Evolutionary conservation across 306 rosid genomes (phyloP).

Genomic region (Geum urbanum): DNA sequence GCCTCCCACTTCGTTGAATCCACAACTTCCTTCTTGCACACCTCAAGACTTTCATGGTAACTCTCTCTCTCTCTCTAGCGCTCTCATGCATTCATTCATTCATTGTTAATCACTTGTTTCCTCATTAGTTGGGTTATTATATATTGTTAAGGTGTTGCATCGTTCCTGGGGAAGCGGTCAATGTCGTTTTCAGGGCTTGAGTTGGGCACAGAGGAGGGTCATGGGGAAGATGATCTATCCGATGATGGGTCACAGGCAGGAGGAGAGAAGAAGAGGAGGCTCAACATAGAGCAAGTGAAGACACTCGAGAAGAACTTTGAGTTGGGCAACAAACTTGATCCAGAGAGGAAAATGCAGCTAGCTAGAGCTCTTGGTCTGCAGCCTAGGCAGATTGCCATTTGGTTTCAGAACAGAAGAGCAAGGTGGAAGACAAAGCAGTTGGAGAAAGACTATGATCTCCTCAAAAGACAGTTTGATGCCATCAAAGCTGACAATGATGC

Average conservation of each 20-base stretch:
- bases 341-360: conserved; percentile 92
- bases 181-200: conserved; percentile 82
- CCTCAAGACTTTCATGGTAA: conserved; percentile 88
- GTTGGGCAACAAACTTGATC: conserved; percentile 89
- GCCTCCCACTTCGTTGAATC: conserved; percentile 65
- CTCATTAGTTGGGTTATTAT: neutral
- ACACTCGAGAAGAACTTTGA: conserved; percentile 93
- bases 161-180: conserved; percentile 80
- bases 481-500: conserved; percentile 68
- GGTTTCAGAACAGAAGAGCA: conserved; percentile 94
- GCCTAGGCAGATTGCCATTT: conserved; percentile 87
- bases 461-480: conserved; percentile 72
- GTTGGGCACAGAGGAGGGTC: conserved; percentile 60
- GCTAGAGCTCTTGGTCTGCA: conserved; percentile 85
- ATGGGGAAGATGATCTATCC: conserved; percentile 67
- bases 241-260: conserved; percentile 89
- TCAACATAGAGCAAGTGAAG: conserved; percentile 86
- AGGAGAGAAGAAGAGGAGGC: conserved; percentile 91
- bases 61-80: neutral
- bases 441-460: conserved; percentile 86
- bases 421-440: conserved; percentile 96
- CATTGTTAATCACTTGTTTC: neutral
- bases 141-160: conserved; percentile 48
- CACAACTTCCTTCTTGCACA: conserved; percentile 67
- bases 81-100: too few species aligned